Percentiles rank a stretch among this genome's conserved stretches.
phyloP scores from a whole-genome alignment of 2,329 filamentous ascomycete species.

The Diaporthe helianthi region DNA sequence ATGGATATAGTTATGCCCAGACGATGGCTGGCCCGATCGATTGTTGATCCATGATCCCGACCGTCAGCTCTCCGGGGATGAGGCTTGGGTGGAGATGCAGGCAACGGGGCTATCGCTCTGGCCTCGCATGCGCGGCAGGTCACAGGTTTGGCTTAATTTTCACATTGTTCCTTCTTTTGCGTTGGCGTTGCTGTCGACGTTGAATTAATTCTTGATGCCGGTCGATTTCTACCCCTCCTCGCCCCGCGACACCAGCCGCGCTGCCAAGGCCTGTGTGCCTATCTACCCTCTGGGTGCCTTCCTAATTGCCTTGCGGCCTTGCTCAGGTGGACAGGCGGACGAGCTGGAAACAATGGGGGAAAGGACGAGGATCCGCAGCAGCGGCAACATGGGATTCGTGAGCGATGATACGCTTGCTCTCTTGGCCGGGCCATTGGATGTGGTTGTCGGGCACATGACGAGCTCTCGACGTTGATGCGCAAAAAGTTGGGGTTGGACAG shows the following conservation, averaged over 20 bases:
- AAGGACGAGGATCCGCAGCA: neutral
- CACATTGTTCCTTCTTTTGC: neutral
- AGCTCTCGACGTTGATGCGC: slow-evolving; percentile 11
- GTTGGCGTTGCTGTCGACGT: neutral
- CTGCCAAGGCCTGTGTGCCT: slow-evolving; percentile 15
- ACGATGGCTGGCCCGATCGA: slow-evolving; percentile 13
- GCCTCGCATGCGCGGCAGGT: slow-evolving; percentile 23
- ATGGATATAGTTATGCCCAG: slow-evolving; percentile 10
- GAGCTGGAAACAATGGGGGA: neutral
- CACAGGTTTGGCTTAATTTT: slow-evolving; percentile 18
- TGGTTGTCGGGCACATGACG: slow-evolving; percentile 1
- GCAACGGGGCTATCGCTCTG: slow-evolving; percentile 6
- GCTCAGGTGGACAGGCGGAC: neutral
- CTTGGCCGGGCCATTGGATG: slow-evolving; percentile 1
- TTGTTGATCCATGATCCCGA: slow-evolving; percentile 22
- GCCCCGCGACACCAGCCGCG: slow-evolving; percentile 3
- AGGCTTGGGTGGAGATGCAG: slow-evolving; percentile 6
- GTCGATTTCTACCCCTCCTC: slow-evolving; percentile 1
- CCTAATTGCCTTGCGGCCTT: neutral
- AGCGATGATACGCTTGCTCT: slow-evolving; percentile 4
- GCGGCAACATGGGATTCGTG: neutral
- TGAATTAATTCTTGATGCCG: neutral
- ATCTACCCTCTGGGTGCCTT: neutral
- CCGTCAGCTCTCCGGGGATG: neutral
- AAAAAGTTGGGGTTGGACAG: slow-evolving; percentile 25